A percentile compares a stretch with the other conserved stretches of the same genome.
Evolutionary conservation across 2,329 filamentous ascomycete genomes (phyloP).

Genomic region (Clonostachys byssicola): DNA sequence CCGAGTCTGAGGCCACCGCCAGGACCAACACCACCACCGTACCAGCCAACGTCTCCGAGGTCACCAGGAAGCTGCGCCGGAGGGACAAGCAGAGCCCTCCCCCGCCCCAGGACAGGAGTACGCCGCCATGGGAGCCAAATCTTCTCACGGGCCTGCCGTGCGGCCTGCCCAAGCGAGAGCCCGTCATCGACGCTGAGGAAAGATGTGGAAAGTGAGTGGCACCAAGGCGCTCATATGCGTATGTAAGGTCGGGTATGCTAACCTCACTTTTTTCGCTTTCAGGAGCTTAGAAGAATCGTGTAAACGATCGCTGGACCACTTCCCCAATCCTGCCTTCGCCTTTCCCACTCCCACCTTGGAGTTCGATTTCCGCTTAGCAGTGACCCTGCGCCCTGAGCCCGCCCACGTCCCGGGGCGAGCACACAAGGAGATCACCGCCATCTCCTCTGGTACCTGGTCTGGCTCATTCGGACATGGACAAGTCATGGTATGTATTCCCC

Average conservation of each 20-base stretch:
- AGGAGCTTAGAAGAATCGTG: slow-evolving; percentile 26
- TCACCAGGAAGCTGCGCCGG: too few species aligned
- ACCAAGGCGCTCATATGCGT: too few species aligned
- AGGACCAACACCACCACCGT: background rate
- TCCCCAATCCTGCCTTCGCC: slow-evolving; percentile 33
- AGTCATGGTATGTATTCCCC: slow-evolving; percentile 30
- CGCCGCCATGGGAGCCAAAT: background rate
- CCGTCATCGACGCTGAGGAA: background rate
- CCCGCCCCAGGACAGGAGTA: background rate
- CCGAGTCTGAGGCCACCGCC: background rate
- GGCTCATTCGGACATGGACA: slow-evolving; percentile 43
- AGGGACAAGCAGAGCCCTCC: too few species aligned
- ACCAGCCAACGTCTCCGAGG: background rate
- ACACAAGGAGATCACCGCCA: slow-evolving; percentile 43
- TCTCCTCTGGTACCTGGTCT: slow-evolving; percentile 40
- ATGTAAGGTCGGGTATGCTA: too few species aligned
- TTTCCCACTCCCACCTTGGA: slow-evolving; percentile 40
- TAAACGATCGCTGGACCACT: slow-evolving; percentile 29
- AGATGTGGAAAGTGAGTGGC: background rate
- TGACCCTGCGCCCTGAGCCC: slow-evolving; percentile 35
- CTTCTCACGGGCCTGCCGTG: background rate
- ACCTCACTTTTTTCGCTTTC: too few species aligned
- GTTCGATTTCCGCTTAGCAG: slow-evolving; percentile 46
- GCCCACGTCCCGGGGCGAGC: slow-evolving; percentile 34
- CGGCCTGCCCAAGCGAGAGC: background rate